phyloP scores from a whole-genome alignment of 2,329 filamentous ascomycete species.

The Claviceps monticola region DNA sequence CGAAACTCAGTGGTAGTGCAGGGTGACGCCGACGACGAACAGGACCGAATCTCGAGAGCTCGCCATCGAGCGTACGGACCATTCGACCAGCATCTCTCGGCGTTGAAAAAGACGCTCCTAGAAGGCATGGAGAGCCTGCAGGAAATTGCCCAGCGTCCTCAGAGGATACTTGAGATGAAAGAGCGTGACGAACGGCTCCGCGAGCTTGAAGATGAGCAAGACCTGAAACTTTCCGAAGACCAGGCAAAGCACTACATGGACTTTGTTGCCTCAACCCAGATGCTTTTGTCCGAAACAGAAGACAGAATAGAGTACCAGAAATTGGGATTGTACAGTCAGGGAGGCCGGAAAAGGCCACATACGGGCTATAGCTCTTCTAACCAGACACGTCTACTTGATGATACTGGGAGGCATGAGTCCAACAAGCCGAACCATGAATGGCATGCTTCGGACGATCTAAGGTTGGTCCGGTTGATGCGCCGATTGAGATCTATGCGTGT shows the following conservation, averaged over 20 bases:
- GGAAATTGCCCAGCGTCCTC: not conserved
- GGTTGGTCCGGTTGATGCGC: conserved; percentile 13
- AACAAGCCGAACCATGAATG: conserved; percentile 10
- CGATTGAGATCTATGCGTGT: conserved; percentile 8
- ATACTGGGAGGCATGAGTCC: not conserved
- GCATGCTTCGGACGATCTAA: conserved; percentile 14
- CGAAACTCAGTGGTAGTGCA: not conserved
- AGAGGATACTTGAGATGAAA: not conserved
- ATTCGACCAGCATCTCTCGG: not conserved
- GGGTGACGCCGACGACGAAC: not conserved
- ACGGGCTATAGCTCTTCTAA: not conserved
- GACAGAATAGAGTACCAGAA: not conserved
- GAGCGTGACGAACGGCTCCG: not conserved
- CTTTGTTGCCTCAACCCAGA: conserved; percentile 9
- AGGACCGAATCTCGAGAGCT: not conserved
- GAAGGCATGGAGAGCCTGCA: not conserved
- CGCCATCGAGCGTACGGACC: not conserved
- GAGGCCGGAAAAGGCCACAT: not conserved
- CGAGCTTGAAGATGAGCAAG: conserved; percentile 3
- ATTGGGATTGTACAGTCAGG: not conserved
- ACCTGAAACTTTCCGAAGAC: not conserved
- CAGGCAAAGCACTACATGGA: conserved; percentile 6
- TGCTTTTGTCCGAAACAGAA: conserved; percentile 1
- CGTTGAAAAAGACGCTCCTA: not conserved
- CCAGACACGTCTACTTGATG: not conserved